Evolutionary conservation across 1,139 yeast species (phyloP), one percentile per base, ranked within the genome.

Genomic region (Pichia sp.): DNA sequence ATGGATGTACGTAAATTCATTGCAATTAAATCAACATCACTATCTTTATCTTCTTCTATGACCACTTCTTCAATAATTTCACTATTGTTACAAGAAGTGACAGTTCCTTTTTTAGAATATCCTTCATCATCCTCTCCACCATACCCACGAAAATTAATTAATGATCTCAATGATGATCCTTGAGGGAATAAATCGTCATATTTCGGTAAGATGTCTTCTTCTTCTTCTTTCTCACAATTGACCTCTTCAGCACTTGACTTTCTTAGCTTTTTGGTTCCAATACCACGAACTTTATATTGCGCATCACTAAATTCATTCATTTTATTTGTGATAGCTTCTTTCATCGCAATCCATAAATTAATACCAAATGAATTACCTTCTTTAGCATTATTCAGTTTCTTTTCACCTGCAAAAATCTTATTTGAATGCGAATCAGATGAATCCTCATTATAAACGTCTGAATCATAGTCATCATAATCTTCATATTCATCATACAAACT

Each of bases 111-210:
- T 25, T 10, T 16, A 7, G 29, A 23, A 4, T 28, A 25, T 30
- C 16, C 28, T 23, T 40, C 40, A 20, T 38, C 39, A 16, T 34
- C 40, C 10, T 35, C 41, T 20, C 41, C 45, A 39, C 40, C 43
- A 51, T 51, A 51, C 30, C 59, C 57, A 46, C 43, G 46, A 53
- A 51, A 50, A 44, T 59, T 74, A 67, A 57, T 63, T 50, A 55
- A 58, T 40, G 55, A 69, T 50, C 64, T 71, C 63, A 44, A 71
- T 27, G 64, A 62, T 3, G 70, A 67, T 2, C 79, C 82, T 47
- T 73, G 70, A 16, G 96, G 96, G 71, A 80, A 87, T 43, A 87
- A 72, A 52, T 87, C 96, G 52, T 86, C 90, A 57, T 87, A 87
- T 32, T 81, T 73, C 11, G 96, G 96, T 49, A 82, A 70, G 3